These are phyloP conservation scores for Diaporthe sp. DNA, from an alignment of 2,329 filamentous ascomycete species.

Conservation along the genomic window DNA sequence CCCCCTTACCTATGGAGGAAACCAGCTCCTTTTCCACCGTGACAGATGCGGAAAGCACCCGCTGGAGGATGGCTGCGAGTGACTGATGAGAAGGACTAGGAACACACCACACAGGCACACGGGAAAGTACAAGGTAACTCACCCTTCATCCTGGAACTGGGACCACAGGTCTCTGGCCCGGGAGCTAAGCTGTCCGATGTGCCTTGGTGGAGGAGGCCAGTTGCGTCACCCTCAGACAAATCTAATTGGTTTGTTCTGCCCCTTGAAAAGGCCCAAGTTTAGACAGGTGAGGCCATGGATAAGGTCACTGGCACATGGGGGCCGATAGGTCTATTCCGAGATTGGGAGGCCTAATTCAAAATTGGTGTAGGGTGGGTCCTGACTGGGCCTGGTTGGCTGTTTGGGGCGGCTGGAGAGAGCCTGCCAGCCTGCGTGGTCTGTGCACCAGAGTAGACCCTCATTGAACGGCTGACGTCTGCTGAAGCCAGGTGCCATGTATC, in stretches of 20 bases:
- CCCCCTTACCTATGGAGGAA: conserved; percentile 89
- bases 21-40: conserved; percentile 92
- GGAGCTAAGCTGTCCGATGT: not conserved
- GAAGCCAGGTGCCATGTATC: not conserved
- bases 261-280: not conserved
- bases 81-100: conserved; percentile 25
- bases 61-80: conserved; percentile 83
- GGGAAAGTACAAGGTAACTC: conserved; percentile 13
- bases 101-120: not conserved
- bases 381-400: not conserved
- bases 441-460: not conserved
- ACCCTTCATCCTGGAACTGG: conserved; percentile 49
- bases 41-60: conserved; percentile 94
- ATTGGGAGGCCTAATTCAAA: not conserved
- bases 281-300: not conserved
- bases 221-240: not conserved
- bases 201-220: not conserved
- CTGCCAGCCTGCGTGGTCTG: conserved; percentile 7
- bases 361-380: not conserved
- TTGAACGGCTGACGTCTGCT: conserved; percentile 23
- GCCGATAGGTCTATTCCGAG: not conserved
- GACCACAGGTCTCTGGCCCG: not conserved
- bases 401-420: not conserved
- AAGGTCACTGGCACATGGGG: conserved; percentile 13
- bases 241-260: not conserved